Base-by-base conservation (phyloP, 106 monocot genomes). In the Narthecium ossifragum region DNA sequence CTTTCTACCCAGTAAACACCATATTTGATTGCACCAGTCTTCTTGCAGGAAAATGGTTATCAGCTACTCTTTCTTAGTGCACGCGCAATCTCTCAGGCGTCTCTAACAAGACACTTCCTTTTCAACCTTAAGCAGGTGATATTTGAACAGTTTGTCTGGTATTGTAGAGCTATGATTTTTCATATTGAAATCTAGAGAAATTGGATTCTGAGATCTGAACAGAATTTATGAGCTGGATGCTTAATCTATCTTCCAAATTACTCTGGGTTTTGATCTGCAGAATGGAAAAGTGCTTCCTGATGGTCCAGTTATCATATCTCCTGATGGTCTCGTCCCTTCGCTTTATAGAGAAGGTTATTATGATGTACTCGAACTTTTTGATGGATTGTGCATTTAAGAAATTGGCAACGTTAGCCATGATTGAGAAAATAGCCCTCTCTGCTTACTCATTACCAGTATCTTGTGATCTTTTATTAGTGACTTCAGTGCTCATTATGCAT, bases 251-350 rank as follows among this genome's bases (percentile, higher is more conserved):
- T 15, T 9, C 2, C 29, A 5, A 28, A 18, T 6, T 46, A 51
- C 15, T 51, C 32, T 60, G 20, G 17, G 20, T 66, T 66, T 48
- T 38, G 45, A 24, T 68, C 60, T 65, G 8, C 57, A 92, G 92
- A 81, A 92, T 63, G 88, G 88, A 26, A 92, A 85, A 51, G 80
- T 63, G 47, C 67, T 92, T 30, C 92, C 92, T 26, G 81, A 81
- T 81, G 92, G 88, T 30, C 92, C 92, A 53, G 88, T 92, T 70
- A 78, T 92, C 38, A 92, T 92, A 68, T 92, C 92, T 41, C 92
- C 92, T 9, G 84, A 92, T 74, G 92, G 88, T 2, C 78, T 92
- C 14, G 88, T 92, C 57, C 92, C 92, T 68, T 92, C 92, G 61
- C 78, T 92, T 57, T 92, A 84, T 67, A 72, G 92, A 71, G 92